These are phyloP conservation scores for Dalbergia cochinchinensis DNA, from an alignment of 306 rosid genomes.

Conservation along the genomic window DNA sequence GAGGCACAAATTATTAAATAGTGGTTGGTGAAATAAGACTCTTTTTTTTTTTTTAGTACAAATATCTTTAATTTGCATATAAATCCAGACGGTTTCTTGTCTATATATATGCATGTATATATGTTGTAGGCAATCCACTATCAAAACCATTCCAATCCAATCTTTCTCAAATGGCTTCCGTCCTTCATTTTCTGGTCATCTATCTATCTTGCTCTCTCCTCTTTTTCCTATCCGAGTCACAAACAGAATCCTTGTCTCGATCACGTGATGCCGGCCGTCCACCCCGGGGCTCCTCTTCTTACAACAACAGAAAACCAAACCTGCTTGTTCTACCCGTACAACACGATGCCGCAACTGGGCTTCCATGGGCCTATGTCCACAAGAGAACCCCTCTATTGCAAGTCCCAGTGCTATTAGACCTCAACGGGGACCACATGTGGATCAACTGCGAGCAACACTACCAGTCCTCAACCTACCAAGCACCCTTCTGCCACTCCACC, in stretches of 20 bases:
- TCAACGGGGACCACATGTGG: conserved; percentile 55
- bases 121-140: not conserved
- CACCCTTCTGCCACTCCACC: conserved; percentile 66
- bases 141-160: not conserved
- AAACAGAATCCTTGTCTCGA: not conserved
- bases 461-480: conserved; percentile 50
- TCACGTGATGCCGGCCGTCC: not conserved
- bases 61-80: not conserved
- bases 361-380: conserved; percentile 57
- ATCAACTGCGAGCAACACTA: conserved; percentile 56
- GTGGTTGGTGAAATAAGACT: too few relatives aligned
- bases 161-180: conserved; percentile 29
- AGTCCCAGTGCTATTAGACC: conserved; percentile 57
- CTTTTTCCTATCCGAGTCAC: conserved; percentile 27
- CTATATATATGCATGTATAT: not conserved
- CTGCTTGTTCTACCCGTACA: conserved; percentile 50
- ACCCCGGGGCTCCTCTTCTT: not conserved
- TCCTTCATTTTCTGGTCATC: conserved; percentile 7
- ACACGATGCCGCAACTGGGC: conserved; percentile 50
- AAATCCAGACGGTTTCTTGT: not conserved
- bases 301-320: conserved; percentile 30
- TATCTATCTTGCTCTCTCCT: conserved; percentile 35
- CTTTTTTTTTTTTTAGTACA: too few relatives aligned
- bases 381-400: conserved; percentile 52
- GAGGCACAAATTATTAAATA: too few relatives aligned